Conservation (phyloP, 2,329 filamentous ascomycete genomes). For the Cladosporium sp. region DNA sequence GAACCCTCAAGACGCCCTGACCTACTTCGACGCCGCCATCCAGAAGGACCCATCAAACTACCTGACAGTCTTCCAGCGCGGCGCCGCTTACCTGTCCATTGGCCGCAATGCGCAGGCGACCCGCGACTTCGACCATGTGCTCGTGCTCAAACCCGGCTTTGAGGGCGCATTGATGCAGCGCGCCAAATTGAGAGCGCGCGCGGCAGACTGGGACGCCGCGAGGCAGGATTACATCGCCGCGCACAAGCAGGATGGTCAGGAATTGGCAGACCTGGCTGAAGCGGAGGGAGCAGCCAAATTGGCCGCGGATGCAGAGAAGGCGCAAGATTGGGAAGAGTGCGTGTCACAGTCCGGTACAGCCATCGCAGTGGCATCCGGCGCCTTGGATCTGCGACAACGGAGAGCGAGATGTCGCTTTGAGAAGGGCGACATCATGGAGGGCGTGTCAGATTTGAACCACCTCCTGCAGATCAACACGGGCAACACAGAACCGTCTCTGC, state of each 20-base stretch:
- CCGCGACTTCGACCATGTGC: slow-evolving; percentile 84
- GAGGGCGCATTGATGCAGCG: slow-evolving; percentile 88
- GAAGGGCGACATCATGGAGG: slow-evolving; percentile 82
- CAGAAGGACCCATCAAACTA: slow-evolving; percentile 87
- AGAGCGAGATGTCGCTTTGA: slow-evolving; percentile 83
- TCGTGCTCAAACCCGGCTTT: slow-evolving; percentile 83
- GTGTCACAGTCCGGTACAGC: slow-evolving; percentile 77
- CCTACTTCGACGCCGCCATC: slow-evolving; percentile 90
- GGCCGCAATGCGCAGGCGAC: slow-evolving; percentile 77
- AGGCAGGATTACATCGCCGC: slow-evolving; percentile 69
- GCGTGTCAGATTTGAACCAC: slow-evolving; percentile 80
- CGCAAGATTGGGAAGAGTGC: slow-evolving; percentile 80
- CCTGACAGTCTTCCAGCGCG: slow-evolving; percentile 90
- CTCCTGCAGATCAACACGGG: slow-evolving; percentile 79
- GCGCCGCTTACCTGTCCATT: slow-evolving; percentile 88
- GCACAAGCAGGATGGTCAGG: slow-evolving; percentile 57
- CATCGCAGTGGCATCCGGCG: slow-evolving; percentile 73
- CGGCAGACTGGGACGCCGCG: slow-evolving; percentile 72
- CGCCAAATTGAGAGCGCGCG: slow-evolving; percentile 68
- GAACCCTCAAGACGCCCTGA: slow-evolving; percentile 80
- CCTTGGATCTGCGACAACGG: slow-evolving; percentile 68
- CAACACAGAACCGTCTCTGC: slow-evolving; percentile 73
- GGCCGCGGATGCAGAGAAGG: slow-evolving; percentile 53
- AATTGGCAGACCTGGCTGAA: slow-evolving; percentile 57
- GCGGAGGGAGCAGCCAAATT: slow-evolving; percentile 45